These are phyloP conservation scores for Daldinia concentrica DNA, from an alignment of 495 filamentous ascomycete genomes.

Conservation along the genomic window DNA sequence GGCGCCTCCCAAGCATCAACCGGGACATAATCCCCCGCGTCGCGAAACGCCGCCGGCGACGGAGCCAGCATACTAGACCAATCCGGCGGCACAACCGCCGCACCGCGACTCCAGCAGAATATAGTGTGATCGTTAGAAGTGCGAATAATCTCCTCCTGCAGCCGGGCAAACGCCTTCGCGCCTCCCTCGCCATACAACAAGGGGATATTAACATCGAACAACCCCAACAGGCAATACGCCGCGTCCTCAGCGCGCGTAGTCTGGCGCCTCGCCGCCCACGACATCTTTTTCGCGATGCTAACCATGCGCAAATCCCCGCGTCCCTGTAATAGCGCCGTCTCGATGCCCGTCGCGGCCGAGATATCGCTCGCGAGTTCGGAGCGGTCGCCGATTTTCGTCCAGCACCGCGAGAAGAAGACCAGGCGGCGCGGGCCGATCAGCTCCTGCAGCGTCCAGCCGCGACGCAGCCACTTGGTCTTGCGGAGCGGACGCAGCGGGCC, in stretches of 20 bases:
- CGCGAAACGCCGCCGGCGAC: slow-evolving; percentile 13
- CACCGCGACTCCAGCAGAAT: slow-evolving; percentile 34
- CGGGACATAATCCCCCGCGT: slow-evolving; percentile 10
- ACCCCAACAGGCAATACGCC: slow-evolving; percentile 46
- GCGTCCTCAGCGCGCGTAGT: slow-evolving; percentile 43
- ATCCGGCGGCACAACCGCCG: neutral
- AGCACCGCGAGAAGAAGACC: slow-evolving; percentile 47
- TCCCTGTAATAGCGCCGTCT: slow-evolving; percentile 28
- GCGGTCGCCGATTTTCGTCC: slow-evolving; percentile 47
- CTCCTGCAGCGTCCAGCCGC: slow-evolving; percentile 56
- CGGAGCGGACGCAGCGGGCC: slow-evolving; percentile 1
- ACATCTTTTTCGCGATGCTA: slow-evolving; percentile 42
- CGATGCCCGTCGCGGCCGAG: slow-evolving; percentile 48
- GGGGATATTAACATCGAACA: slow-evolving; percentile 48
- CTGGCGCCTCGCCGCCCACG: slow-evolving; percentile 36
- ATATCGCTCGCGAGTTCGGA: slow-evolving; percentile 34
- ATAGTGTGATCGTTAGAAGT: slow-evolving; percentile 39
- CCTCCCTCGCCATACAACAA: slow-evolving; percentile 46
- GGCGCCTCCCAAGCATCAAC: slow-evolving; percentile 14
- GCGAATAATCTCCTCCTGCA: slow-evolving; percentile 47
- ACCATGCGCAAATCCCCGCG: slow-evolving; percentile 21
- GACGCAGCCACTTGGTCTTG: slow-evolving; percentile 47
- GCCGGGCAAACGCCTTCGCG: slow-evolving; percentile 40
- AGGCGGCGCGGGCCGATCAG: slow-evolving; percentile 47
- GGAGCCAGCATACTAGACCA: slow-evolving; percentile 31